Conservation (phyloP, 257 asterid genomes). For the Marsdenia floribunda region DNA sequence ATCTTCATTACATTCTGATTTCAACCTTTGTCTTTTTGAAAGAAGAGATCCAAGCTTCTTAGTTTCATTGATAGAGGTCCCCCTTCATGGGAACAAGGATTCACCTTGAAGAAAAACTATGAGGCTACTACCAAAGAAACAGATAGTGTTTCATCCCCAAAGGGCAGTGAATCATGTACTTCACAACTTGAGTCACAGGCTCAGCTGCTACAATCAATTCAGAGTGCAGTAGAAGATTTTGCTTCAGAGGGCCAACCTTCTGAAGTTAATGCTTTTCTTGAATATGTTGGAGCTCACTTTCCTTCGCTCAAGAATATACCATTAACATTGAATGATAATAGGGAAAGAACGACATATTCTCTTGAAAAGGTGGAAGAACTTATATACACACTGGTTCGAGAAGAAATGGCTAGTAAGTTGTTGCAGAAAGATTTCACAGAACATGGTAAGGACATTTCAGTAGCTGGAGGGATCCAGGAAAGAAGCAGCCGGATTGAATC, state of each 20-base stretch:
- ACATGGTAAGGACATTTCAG: conserved; percentile 25
- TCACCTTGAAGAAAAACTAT: conserved; percentile 49
- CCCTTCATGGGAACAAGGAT: conserved; percentile 68
- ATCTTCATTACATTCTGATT: conserved; percentile 1
- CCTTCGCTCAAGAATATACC: conserved; percentile 56
- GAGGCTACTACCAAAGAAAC: conserved; percentile 29
- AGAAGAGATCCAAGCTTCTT: conserved; percentile 89
- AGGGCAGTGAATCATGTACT: conserved; percentile 23
- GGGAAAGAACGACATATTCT: conserved; percentile 35
- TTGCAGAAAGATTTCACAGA: conserved; percentile 23
- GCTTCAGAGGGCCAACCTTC: conserved; percentile 51
- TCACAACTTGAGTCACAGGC: conserved; percentile 34
- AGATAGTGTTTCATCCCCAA: conserved; percentile 28
- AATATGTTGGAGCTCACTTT: conserved; percentile 50
- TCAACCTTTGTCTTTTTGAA: conserved; percentile 24
- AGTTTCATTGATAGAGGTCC: conserved; percentile 63
- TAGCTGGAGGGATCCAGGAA: conserved; percentile 30
- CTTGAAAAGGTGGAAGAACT: conserved; percentile 61
- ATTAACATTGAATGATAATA: conserved; percentile 25
- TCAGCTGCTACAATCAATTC: conserved; percentile 53
- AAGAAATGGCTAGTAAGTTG: conserved; percentile 29
- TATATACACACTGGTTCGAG: conserved; percentile 47
- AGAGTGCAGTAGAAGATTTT: conserved; percentile 60
- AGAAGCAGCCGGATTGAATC: conserved; percentile 34
- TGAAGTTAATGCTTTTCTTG: conserved; percentile 58